Base-by-base conservation (phyloP, 305 asterid genomes). In the Fraxinus sp. region DNA sequence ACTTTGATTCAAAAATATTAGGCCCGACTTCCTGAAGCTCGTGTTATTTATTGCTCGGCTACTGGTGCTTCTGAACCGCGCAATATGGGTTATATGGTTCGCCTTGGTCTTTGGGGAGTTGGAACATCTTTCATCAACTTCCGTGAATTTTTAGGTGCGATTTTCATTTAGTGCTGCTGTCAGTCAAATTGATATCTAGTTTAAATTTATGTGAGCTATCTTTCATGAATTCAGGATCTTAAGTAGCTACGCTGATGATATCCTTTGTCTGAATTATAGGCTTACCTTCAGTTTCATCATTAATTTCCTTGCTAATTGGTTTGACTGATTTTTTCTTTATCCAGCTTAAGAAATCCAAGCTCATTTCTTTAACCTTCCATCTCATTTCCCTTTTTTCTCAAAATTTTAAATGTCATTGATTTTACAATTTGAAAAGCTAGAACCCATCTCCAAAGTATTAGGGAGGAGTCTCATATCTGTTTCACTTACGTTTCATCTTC, bases 21-120 rank as follows among this genome's bases (percentile, higher is more conserved):
- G 99, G 99, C 97, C 86, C 93, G 86, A 77, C 99, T 97, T 91
- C 99, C 98, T 87, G 92, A 93, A 87, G 97, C 98, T 87, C 99
- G 98, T 77, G 93, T 97, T 70, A 86, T 95, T 78, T 97, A 97
- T 86, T 97, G 99, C 90, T 97, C 99, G 32, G 99, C 99, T 76
- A 97, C 99, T 87, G 99, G 99, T 87, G 98, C 98, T 85, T 95
- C 99, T 81, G 99, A 97, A 85, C 99, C 99, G 33, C 96, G 99
- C 62, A 97, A 97, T 86, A 88, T 97, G 97, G 99, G 98, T 74
- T 97, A 97, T 84, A 97, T 97, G 99, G 95, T 95, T 83, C 98
- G 99, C 87, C 98, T 97, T 86, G 99, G 99, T 79, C 98, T 97
- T 89, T 97, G 99, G 99, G 99, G 99, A 89, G 89, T 88, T 46